Conservation (phyloP, 169 alveolate genomes). For the Plasmodium cynomolgi region DNA sequence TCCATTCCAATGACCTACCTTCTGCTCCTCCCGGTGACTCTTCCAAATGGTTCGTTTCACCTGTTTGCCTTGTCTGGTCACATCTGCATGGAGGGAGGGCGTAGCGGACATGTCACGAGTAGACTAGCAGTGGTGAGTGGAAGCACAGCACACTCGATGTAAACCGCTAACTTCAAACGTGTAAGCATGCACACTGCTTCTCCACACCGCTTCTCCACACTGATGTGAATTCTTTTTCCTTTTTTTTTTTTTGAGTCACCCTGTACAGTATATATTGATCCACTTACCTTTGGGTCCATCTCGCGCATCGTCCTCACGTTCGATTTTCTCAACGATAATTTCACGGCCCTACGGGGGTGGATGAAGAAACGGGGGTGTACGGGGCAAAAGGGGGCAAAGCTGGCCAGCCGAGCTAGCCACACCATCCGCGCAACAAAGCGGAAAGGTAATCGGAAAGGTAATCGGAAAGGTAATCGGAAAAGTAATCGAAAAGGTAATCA, state of each 20-base stretch:
- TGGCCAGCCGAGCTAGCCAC: background rate
- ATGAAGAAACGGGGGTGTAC: background rate
- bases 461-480: background rate
- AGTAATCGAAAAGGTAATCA: no score
- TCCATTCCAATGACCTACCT: background rate
- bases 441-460: background rate
- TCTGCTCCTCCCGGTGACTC: background rate
- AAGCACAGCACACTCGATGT: background rate
- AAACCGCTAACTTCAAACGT: background rate
- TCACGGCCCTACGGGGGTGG: conserved; percentile 15
- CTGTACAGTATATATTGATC: background rate
- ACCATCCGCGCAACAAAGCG: background rate
- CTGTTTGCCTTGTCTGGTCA: background rate
- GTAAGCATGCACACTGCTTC: background rate
- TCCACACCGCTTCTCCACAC: no score
- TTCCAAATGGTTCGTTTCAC: background rate
- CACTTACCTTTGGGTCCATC: conserved; percentile 19
- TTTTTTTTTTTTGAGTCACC: background rate
- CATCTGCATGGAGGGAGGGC: background rate
- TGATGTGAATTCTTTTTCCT: background rate
- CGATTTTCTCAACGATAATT: conserved; percentile 23
- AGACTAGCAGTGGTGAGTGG: background rate
- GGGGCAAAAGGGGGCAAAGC: background rate
- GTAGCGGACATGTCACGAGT: background rate
- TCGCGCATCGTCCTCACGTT: background rate